These are phyloP conservation scores for Boletus sp. DNA, from an alignment of 768 basidiomycete genomes.

Conservation along the genomic window DNA sequence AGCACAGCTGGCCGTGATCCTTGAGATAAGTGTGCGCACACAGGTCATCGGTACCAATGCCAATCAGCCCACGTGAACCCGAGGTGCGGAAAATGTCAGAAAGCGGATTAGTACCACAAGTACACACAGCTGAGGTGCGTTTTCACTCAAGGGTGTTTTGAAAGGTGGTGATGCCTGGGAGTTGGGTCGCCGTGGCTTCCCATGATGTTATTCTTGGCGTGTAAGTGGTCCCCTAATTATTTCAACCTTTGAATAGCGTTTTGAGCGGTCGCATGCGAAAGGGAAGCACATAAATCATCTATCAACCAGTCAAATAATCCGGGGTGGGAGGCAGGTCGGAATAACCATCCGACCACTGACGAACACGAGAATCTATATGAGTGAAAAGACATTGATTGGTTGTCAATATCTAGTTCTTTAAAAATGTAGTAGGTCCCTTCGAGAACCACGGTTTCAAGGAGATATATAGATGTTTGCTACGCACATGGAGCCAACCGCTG, in stretches of 20 bases:
- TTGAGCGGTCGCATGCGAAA: slow-evolving; percentile 11
- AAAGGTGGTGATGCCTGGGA: slow-evolving; percentile 6
- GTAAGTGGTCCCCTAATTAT: background rate
- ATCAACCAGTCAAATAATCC: background rate
- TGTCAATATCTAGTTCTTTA: background rate
- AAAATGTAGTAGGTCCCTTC: background rate
- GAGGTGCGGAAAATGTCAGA: background rate
- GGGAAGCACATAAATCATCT: background rate
- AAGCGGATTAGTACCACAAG: background rate
- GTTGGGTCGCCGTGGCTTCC: background rate
- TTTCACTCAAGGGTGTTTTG: background rate
- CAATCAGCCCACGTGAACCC: background rate
- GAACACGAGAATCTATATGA: background rate
- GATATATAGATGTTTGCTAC: background rate
- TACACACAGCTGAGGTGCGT: background rate
- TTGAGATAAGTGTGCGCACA: slow-evolving; percentile 2
- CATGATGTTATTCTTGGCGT: background rate
- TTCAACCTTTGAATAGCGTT: slow-evolving; percentile 12
- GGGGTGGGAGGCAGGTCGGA: slow-evolving; percentile 3
- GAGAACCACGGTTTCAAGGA: background rate
- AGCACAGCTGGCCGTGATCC: background rate
- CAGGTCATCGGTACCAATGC: background rate
- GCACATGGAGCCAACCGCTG: background rate
- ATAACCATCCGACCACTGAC: background rate
- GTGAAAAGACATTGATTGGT: background rate